Evolutionary conservation across 352 stramenopile genomes (phyloP).

Genomic region (Elongisporangium senticosum): DNA sequence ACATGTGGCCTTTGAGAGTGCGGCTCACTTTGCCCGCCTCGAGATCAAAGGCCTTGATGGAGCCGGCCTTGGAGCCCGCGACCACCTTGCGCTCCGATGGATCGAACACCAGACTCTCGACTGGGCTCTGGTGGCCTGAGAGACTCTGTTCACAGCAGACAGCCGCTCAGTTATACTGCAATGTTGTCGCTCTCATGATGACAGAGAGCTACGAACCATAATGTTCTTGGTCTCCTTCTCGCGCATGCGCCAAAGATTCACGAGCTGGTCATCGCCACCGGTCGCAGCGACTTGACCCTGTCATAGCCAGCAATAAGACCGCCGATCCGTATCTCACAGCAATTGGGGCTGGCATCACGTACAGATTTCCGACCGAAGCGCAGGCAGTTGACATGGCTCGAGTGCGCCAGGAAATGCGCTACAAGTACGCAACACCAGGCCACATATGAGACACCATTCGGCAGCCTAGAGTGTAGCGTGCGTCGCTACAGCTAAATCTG

Average conservation of each 20-base stretch:
- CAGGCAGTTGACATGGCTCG: conserved; percentile 78
- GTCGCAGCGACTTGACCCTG: conserved; percentile 78
- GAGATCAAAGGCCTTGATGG: conserved; percentile 82
- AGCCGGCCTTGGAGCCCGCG: conserved; percentile 70
- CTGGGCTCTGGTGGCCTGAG: conserved; percentile 61
- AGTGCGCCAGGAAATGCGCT: conserved; percentile 80
- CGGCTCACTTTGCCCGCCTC: conserved; percentile 72
- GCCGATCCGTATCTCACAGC: neutral
- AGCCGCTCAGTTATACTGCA: neutral
- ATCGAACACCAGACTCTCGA: conserved; percentile 82
- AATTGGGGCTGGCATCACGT: conserved; percentile 1
- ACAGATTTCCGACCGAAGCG: conserved; percentile 81
- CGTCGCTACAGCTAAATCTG: neutral
- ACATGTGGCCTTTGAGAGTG: conserved; percentile 83
- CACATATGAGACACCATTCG: neutral
- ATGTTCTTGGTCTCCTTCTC: conserved; percentile 88
- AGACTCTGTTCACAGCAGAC: conserved; percentile 39
- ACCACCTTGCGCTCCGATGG: conserved; percentile 70
- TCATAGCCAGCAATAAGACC: conserved; percentile 2
- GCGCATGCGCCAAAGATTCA: conserved; percentile 83
- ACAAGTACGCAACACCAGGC: neutral
- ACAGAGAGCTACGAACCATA: conserved; percentile 32
- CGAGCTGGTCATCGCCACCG: conserved; percentile 70
- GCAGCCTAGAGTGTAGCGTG: neutral
- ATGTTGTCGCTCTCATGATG: neutral